Percentiles rank a stretch among this genome's conserved stretches.
Conservation (phyloP, 1,139 yeast species). For the Debaryomyces psychrophilus region DNA sequence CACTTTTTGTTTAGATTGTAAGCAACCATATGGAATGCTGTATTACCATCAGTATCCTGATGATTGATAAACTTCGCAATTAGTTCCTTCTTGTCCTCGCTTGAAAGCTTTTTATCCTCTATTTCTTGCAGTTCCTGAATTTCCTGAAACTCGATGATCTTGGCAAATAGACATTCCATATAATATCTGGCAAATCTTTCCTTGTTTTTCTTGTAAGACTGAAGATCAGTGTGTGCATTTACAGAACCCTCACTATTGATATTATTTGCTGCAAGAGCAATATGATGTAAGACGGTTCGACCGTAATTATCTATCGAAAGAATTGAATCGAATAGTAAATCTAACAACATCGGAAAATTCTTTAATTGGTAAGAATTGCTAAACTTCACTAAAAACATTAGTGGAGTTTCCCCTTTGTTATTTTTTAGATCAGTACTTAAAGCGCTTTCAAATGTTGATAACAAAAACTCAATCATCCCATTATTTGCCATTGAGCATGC, state of each 20-base stretch:
- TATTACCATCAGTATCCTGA: constrained; percentile 83
- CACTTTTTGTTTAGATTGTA: constrained; percentile 74
- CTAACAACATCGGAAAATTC: constrained; percentile 73
- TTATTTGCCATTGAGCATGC: constrained; percentile 89
- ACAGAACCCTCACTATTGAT: constrained; percentile 14
- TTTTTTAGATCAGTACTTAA: constrained; percentile 69
- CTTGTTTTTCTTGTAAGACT: constrained; percentile 46
- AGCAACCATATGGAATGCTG: constrained; percentile 85
- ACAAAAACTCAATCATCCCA: constrained; percentile 70
- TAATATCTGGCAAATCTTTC: constrained; percentile 81
- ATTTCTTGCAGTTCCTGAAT: constrained; percentile 23
- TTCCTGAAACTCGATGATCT: constrained; percentile 39
- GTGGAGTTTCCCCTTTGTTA: constrained; percentile 81
- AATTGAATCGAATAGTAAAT: constrained; percentile 75
- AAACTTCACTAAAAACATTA: constrained; percentile 85
- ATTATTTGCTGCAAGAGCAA: constrained; percentile 46
- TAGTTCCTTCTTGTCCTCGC: constrained; percentile 24
- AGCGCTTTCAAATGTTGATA: constrained; percentile 43
- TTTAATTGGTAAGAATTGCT: constrained; percentile 81
- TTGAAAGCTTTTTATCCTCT: constrained; percentile 16
- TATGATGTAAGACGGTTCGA: constrained; percentile 82
- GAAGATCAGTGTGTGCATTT: constrained; percentile 19
- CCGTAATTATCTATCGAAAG: constrained; percentile 69
- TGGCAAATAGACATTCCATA: constrained; percentile 73
- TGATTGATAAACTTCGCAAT: constrained; percentile 74